These are phyloP conservation scores for Hypholoma fasciculare DNA, from an alignment of 768 basidiomycete species.

Conservation along the genomic window DNA sequence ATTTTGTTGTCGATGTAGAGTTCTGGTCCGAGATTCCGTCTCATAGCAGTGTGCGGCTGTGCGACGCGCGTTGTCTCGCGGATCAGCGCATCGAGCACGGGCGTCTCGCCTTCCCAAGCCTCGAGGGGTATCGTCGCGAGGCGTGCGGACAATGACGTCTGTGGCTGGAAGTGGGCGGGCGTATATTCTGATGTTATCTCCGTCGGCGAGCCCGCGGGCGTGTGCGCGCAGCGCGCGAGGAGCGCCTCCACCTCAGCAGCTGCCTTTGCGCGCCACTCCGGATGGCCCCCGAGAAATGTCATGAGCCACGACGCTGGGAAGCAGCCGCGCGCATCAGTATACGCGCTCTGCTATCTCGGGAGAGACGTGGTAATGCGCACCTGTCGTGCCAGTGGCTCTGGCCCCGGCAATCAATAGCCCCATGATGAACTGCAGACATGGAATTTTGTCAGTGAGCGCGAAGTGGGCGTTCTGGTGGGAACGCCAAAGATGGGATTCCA, in stretches of 20 bases:
- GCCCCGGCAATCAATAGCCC: conserved; percentile 80
- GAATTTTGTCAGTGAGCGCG: conserved; percentile 14
- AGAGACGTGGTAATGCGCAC: conserved; percentile 30
- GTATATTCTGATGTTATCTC: conserved; percentile 7
- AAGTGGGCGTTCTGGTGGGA: conserved; percentile 14
- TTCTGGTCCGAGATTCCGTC: conserved; percentile 75
- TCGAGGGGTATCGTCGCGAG: conserved; percentile 64
- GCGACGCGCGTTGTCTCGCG: conserved; percentile 77
- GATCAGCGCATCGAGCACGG: conserved; percentile 71
- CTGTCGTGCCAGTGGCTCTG: conserved; percentile 75
- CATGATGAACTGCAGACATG: conserved; percentile 67
- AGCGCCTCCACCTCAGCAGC: conserved; percentile 58
- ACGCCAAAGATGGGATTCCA: conserved; percentile 5
- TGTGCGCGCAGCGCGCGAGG: conserved; percentile 39
- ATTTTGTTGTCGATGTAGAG: conserved; percentile 66
- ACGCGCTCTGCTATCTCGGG: conserved; percentile 14
- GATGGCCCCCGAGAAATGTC: conserved; percentile 68
- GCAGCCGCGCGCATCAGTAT: conserved; percentile 4
- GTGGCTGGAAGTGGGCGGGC: conserved; percentile 1
- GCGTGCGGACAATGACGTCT: conserved; percentile 27
- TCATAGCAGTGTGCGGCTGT: conserved; percentile 80
- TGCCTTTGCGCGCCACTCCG: conserved; percentile 66
- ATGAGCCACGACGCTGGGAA: conserved; percentile 68
- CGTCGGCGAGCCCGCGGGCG: conserved; percentile 15
- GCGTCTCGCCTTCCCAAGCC: conserved; percentile 70